These are phyloP conservation scores for Aspergillus candidus DNA, from an alignment of 2,329 filamentous ascomycete species.

Conservation along the genomic window DNA sequence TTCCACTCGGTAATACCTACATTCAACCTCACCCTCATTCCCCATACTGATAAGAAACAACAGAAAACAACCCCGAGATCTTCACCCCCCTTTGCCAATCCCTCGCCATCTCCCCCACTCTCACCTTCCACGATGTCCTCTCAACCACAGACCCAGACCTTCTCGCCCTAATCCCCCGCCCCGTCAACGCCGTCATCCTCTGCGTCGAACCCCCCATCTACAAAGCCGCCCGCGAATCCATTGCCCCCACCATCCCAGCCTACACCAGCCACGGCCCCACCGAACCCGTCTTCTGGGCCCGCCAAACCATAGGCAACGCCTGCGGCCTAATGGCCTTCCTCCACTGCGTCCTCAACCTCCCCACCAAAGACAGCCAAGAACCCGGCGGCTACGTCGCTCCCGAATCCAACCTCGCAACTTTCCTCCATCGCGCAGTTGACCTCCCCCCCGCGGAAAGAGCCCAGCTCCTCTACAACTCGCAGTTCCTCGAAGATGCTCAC, in stretches of 20 bases:
- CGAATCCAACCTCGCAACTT: constrained; percentile 40
- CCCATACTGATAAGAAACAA: constrained; percentile 12
- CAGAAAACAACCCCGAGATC: constrained; percentile 53
- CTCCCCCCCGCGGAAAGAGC: constrained; percentile 45
- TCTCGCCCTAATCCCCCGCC: constrained; percentile 47
- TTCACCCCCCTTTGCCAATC: constrained; percentile 45
- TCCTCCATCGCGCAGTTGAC: constrained; percentile 41
- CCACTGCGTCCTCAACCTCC: constrained; percentile 49
- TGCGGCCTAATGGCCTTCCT: constrained; percentile 55
- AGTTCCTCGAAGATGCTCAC: constrained; percentile 20
- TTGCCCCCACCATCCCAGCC: constrained; percentile 35
- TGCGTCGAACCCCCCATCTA: constrained; percentile 45
- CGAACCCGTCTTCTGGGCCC: constrained; percentile 54
- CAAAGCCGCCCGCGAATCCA: constrained; percentile 35
- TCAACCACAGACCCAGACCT: constrained; percentile 45
- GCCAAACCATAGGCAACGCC: constrained; percentile 53
- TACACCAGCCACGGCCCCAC: constrained; percentile 44
- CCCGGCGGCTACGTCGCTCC: constrained; percentile 31
- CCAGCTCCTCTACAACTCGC: constrained; percentile 44
- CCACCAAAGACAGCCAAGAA: constrained; percentile 24
- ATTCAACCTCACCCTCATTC: background rate
- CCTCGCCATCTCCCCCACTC: constrained; percentile 43
- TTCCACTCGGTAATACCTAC: constrained; percentile 22
- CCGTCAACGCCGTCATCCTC: constrained; percentile 50
- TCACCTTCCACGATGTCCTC: constrained; percentile 51